These are phyloP conservation scores for Populus simonii DNA, from an alignment of 345 rosid genomes.

Conservation along the genomic window DNA sequence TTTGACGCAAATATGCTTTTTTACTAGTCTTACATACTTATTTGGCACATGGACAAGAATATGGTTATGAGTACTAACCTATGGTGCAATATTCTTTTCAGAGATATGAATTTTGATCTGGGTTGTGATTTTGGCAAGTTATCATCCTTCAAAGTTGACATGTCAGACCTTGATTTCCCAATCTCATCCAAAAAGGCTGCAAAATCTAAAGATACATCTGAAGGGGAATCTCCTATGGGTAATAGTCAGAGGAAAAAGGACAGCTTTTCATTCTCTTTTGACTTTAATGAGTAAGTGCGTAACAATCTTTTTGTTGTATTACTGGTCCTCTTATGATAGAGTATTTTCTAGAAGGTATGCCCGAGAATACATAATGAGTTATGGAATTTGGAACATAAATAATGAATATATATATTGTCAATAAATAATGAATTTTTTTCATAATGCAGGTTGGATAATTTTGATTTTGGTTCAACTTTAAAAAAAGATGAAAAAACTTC, in stretches of 20 bases:
- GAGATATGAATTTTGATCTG: slow-evolving; percentile 79
- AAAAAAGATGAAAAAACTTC: slow-evolving; percentile 35
- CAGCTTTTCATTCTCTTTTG: slow-evolving; percentile 61
- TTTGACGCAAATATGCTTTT: background rate
- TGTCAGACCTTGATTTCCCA: slow-evolving; percentile 81
- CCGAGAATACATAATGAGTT: background rate
- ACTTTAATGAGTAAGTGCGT: slow-evolving; percentile 59
- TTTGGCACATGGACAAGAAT: background rate
- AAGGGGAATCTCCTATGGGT: slow-evolving; percentile 40
- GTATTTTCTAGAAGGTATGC: background rate
- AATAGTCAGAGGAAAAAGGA: slow-evolving; percentile 41
- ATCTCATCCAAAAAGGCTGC: slow-evolving; percentile 45
- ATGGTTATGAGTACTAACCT: background rate
- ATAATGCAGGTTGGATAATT: slow-evolving; percentile 54
- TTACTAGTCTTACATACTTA: background rate
- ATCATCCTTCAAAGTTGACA: slow-evolving; percentile 68
- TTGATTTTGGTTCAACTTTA: slow-evolving; percentile 45
- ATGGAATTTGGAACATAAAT: slow-evolving; percentile 17
- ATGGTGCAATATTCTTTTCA: slow-evolving; percentile 22
- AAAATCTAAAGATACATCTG: slow-evolving; percentile 50
- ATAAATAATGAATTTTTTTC: slow-evolving; percentile 11
- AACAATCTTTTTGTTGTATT: slow-evolving; percentile 4
- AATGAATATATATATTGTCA: too few species aligned
- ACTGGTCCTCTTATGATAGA: background rate
- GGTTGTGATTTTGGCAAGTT: slow-evolving; percentile 70